phyloP scores from a whole-genome alignment of 2,329 filamentous ascomycete species.

The Aspergillus sp. region DNA sequence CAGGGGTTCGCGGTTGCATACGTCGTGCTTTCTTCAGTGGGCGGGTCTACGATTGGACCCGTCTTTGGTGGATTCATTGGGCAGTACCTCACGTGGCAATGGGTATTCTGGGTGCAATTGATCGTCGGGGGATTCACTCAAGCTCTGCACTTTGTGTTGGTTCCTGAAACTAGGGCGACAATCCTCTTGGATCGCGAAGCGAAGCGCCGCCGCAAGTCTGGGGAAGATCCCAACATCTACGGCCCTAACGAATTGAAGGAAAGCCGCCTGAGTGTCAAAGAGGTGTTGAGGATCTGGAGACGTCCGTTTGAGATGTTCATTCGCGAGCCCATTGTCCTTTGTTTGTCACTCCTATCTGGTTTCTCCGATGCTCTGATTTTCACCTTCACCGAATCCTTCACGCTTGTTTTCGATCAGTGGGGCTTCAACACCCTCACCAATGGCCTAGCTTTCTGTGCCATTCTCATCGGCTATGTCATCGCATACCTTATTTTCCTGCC shows the following conservation, averaged over 20 bases:
- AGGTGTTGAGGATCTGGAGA: slow-evolving; percentile 59
- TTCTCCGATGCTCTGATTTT: slow-evolving; percentile 68
- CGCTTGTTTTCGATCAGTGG: slow-evolving; percentile 62
- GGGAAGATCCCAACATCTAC: slow-evolving; percentile 62
- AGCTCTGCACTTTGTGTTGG: slow-evolving; percentile 64
- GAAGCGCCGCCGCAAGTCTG: slow-evolving; percentile 67
- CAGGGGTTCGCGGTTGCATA: slow-evolving; percentile 77
- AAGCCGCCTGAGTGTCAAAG: slow-evolving; percentile 57
- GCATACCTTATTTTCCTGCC: slow-evolving; percentile 60
- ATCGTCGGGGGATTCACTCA: slow-evolving; percentile 76
- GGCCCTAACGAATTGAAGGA: slow-evolving; percentile 70
- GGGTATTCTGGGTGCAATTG: slow-evolving; percentile 83
- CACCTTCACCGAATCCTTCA: slow-evolving; percentile 65
- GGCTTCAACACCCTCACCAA: slow-evolving; percentile 53
- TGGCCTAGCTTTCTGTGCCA: slow-evolving; percentile 58
- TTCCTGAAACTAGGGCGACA: slow-evolving; percentile 76
- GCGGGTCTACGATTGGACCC: slow-evolving; percentile 73
- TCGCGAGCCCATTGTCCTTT: slow-evolving; percentile 65
- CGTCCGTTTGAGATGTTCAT: slow-evolving; percentile 66
- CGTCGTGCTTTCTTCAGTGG: slow-evolving; percentile 77
- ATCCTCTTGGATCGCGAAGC: slow-evolving; percentile 78
- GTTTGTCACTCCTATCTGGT: slow-evolving; percentile 61
- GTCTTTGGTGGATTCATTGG: slow-evolving; percentile 78
- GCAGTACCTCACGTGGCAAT: slow-evolving; percentile 67
- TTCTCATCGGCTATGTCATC: slow-evolving; percentile 60